Evolutionary conservation across 2,329 filamentous ascomycete species (phyloP), one percentile per base, ranked within the genome.

Genomic region (Diaporthe citriasiana): DNA sequence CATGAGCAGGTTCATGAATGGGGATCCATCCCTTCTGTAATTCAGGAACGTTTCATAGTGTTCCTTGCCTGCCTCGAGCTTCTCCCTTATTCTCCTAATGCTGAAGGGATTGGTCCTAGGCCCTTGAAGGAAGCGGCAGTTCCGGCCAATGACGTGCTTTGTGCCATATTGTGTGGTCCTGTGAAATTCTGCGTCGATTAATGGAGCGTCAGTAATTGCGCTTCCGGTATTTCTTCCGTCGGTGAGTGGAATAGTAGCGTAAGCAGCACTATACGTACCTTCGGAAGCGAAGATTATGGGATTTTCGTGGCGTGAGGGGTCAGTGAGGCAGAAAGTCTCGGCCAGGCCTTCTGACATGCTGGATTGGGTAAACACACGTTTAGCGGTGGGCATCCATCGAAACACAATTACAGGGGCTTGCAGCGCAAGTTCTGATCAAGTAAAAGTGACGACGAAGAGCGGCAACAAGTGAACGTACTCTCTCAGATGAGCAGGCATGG

Each of bases 41-140:
- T 95, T 95, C 45, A 95, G 83, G 72, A 95, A 91, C 0, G 93
- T 89, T 77, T 95, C 94, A 72, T 88, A 93, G 76, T 92, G 89
- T 78, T 95, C 93, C 77, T 89, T 87, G 19, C 92, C 92, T 0
- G 86, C 88, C 7, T 86, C 81, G 12, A 93, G 83, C 35, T 90
- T 91, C 57, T 92, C 88, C 40, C 88, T 86, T 12, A 95, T 84
- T 66, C 94, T 86, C 68, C 86, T 83, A 0, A 93, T 86, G 71
- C 91, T 93, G 76, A 89, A 87, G 0, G 85, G 86, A 75, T 92
- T 93, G 7, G 93, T 94, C 77, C 89, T 89, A 0, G 93, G 93
- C 0, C 93, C 93, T 80, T 95, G 93, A 2, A 95, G 87, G 78
- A 95, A 95, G 7, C 93, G 90, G 78, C 93, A 95, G 77, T 95